Evolutionary conservation across 1,284 basidiomycete species (phyloP), one percentile per base, ranked within the genome.

Genomic region (Microbotryum scabiosae): DNA sequence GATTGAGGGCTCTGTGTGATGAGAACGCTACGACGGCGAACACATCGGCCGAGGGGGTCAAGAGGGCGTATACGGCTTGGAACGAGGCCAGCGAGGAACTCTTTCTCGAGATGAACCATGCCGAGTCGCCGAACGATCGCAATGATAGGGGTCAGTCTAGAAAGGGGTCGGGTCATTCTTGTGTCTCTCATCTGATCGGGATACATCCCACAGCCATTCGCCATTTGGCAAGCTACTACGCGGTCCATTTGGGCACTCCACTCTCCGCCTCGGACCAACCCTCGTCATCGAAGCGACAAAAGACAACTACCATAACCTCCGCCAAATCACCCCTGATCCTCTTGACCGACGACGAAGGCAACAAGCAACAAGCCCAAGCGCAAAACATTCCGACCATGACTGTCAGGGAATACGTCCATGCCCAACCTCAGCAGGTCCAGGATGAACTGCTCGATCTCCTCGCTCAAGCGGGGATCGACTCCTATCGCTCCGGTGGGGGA

Each of bases 331-430:
- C 47, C 26, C 81, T 92, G 48, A 79, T 97, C 5, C 80, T 97
- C 10, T 78, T 97, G 60, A 90, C 90, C 1, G 90, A 98, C 74
- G 96, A 98, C 73, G 84, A 81, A 47, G 87, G 84, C 21, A 97
- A 97, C 74, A 79, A 88, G 54, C 79, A 82, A 69, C 86, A 86
- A 64, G 90, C 90, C 1, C 79, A 82, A 62, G 77, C 78, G n/a
- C 82, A 85, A 48, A 84, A 82, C 1, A 80, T 94, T n/a, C 72
- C 77, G 0, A 81, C 82, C 51, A 73, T 82, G 16, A 73, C 71
- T 84, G 88, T 91, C 3, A 81, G 83, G 30, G 82, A 83, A 63
- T 97, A 93, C 72, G 84, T 96, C 28, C 85, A 90, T 70, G 82
- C 83, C 0, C 79, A 85, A 77, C 57, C 67, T 4, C 79, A 81